Conservation (phyloP, 2,329 filamentous ascomycete genomes). For the Colletotrichum graminicola region DNA sequence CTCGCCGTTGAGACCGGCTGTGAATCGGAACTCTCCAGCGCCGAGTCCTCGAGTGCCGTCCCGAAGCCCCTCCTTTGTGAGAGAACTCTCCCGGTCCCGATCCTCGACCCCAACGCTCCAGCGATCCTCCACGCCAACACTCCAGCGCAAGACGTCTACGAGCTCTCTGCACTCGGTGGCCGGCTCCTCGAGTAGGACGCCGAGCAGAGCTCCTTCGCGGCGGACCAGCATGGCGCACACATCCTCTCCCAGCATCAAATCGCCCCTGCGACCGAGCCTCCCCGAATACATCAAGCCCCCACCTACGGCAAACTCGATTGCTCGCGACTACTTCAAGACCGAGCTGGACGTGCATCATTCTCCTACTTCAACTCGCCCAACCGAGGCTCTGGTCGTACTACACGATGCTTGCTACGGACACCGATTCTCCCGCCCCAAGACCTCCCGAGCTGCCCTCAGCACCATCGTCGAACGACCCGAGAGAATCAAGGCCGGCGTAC, state of each 20-base stretch:
- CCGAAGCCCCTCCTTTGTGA: conserved; percentile 58
- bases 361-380: conserved; percentile 53
- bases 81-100: conserved; percentile 56
- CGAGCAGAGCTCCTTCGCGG: conserved; percentile 57
- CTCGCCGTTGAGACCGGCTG: conserved; percentile 53
- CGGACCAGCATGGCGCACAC: conserved; percentile 62
- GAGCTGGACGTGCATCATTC: conserved; percentile 76
- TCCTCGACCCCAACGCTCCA: conserved; percentile 62
- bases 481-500: conserved; percentile 83
- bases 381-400: conserved; percentile 83
- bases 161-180: conserved; percentile 67
- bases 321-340: conserved; percentile 75
- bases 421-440: conserved; percentile 85
- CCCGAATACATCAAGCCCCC: conserved; percentile 54
- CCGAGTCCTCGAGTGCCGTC: conserved; percentile 54
- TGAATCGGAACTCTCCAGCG: conserved; percentile 54
- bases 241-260: conserved; percentile 58
- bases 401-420: conserved; percentile 97
- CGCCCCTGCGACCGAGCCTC: conserved; percentile 52
- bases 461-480: conserved; percentile 96
- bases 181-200: conserved; percentile 47
- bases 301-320: conserved; percentile 68
- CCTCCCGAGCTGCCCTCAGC: conserved; percentile 76
- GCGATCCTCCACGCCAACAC: conserved; percentile 58
- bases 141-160: conserved; percentile 68